These are phyloP conservation scores for Cicer judaicum DNA, from an alignment of 306 rosid species.

Conservation along the genomic window DNA sequence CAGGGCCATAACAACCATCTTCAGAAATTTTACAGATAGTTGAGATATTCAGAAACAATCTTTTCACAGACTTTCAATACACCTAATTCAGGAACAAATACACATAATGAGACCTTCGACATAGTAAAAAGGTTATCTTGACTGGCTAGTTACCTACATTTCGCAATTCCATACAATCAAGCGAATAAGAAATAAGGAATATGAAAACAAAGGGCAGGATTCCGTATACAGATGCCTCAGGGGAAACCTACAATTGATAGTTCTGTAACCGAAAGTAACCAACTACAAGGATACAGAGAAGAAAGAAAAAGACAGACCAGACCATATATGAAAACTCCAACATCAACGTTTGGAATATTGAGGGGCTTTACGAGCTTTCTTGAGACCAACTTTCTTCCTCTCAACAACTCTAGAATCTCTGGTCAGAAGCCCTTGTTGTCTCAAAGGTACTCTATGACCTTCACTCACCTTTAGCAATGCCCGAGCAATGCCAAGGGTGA, in stretches of 20 bases:
- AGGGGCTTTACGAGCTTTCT: constrained; percentile 99
- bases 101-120: constrained; percentile 3
- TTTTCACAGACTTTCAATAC: constrained; percentile 12
- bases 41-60: constrained; percentile 7
- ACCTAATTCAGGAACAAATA: neutral
- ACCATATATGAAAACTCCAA: constrained; percentile 38
- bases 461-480: constrained; percentile 89
- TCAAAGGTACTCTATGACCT: constrained; percentile 78
- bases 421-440: constrained; percentile 87
- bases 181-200: constrained; percentile 22
- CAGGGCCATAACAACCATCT: neutral
- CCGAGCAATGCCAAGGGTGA: constrained; percentile 92
- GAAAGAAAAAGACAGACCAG: constrained; percentile 26
- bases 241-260: constrained; percentile 32
- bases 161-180: constrained; percentile 42
- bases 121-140: neutral
- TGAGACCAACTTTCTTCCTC: constrained; percentile 94
- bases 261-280: constrained; percentile 38
- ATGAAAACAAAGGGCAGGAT: constrained; percentile 26
- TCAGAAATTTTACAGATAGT: constrained; percentile 22
- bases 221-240: constrained; percentile 27
- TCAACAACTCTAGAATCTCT: constrained; percentile 96
- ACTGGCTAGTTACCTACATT: constrained; percentile 35
- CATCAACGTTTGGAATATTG: constrained; percentile 93
- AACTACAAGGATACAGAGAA: constrained; percentile 31